Evolutionary conservation across 2,329 filamentous ascomycete species (phyloP).

Genomic region (Ophiostoma himal-ulmi): DNA sequence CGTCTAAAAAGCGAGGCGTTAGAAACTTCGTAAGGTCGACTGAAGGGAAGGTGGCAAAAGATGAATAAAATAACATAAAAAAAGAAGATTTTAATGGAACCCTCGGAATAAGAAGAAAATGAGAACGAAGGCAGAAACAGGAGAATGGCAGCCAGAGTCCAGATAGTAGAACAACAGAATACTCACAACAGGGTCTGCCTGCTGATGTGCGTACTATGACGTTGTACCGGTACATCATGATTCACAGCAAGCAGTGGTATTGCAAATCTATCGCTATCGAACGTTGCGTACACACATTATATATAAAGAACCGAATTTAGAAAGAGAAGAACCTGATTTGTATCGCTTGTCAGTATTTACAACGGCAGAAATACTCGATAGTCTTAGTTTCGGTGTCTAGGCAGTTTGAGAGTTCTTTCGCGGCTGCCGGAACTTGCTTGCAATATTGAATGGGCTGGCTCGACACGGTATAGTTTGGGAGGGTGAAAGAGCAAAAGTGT

Average conservation of each 20-base stretch:
- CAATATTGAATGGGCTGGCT: not conserved
- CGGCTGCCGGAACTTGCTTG: not conserved
- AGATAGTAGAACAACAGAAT: not conserved
- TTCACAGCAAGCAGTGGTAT: not conserved
- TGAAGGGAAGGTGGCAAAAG: too few relatives aligned
- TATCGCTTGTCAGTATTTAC: not conserved
- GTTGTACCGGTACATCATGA: too few relatives aligned
- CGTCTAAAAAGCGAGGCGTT: not conserved
- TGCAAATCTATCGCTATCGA: not conserved
- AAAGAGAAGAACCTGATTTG: not conserved
- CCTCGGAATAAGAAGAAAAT: not conserved
- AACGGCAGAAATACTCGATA: constrained; percentile 7
- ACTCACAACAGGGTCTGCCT: too few relatives aligned
- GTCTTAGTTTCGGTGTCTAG: not conserved
- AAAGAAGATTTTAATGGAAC: too few relatives aligned
- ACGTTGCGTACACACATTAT: not conserved
- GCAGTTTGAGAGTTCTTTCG: not conserved
- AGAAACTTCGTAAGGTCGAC: not conserved
- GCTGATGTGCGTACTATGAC: too few relatives aligned
- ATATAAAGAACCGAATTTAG: not conserved
- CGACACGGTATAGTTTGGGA: not conserved
- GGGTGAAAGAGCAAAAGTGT: not conserved
- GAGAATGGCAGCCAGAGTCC: not conserved
- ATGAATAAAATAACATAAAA: too few relatives aligned
- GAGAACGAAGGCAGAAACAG: not conserved